Conservation (phyloP, 495 filamentous ascomycete species). For the Trichocladium uniseriatum region DNA sequence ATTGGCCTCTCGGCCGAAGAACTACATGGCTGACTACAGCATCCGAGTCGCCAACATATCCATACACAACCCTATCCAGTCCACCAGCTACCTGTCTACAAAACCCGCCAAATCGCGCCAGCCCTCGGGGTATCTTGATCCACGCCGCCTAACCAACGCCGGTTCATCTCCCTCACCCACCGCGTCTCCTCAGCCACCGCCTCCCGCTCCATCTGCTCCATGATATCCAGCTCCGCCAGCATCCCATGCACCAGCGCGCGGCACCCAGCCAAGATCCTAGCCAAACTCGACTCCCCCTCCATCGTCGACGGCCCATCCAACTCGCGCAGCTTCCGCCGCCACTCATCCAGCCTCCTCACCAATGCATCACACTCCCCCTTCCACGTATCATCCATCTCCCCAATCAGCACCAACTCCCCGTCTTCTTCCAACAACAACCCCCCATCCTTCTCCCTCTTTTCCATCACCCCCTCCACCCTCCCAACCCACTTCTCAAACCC, state of each 20-base stretch:
- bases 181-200: conserved; percentile 33
- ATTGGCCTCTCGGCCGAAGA: too few species aligned
- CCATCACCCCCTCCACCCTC: conserved; percentile 31
- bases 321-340: conserved; percentile 29
- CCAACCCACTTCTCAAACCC: conserved; percentile 45
- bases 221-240: conserved; percentile 38
- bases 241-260: conserved; percentile 35
- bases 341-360: conserved; percentile 34
- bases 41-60: too few species aligned
- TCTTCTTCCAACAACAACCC: conserved; percentile 11
- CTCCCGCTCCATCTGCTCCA: conserved; percentile 41
- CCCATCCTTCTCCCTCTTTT: conserved; percentile 18
- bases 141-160: conserved; percentile 6
- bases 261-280: conserved; percentile 30
- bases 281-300: conserved; percentile 16
- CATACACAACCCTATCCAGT: neutral
- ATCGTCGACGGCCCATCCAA: conserved; percentile 7
- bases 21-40: too few species aligned
- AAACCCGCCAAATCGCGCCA: conserved; percentile 27
- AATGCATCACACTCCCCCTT: conserved; percentile 36
- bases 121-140: conserved; percentile 10
- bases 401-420: conserved; percentile 29
- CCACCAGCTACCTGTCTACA: conserved; percentile 1
- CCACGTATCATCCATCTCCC: conserved; percentile 34
- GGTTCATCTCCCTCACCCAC: conserved; percentile 42